These are phyloP conservation scores for Fomitiporia mediterranea DNA, from an alignment of 1,284 basidiomycete species.

Conservation along the genomic window DNA sequence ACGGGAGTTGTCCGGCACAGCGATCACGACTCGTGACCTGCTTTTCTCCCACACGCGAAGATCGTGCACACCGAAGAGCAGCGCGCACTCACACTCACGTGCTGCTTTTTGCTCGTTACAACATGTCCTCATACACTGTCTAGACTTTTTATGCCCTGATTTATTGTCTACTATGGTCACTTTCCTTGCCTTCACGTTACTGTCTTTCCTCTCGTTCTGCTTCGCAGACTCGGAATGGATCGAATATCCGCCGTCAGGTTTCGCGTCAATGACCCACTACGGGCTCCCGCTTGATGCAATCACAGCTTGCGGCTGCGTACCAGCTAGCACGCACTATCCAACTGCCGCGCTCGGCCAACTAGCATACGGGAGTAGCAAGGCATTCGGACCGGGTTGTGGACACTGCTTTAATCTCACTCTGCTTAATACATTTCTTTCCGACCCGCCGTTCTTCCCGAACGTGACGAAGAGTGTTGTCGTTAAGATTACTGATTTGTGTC, in stretches of 20 bases:
- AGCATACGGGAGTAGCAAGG: conserved; percentile 68
- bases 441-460: conserved; percentile 65
- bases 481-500: conserved; percentile 73
- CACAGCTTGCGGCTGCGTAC: conserved; percentile 61
- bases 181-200: neutral
- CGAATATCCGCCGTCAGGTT: conserved; percentile 14
- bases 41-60: neutral
- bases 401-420: conserved; percentile 73
- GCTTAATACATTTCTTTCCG: conserved; percentile 56
- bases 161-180: neutral
- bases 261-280: conserved; percentile 63
- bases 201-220: neutral
- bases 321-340: conserved; percentile 64
- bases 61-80: neutral
- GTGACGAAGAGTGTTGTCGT: conserved; percentile 59
- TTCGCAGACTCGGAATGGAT: conserved; percentile 16
- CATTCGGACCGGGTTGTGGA: conserved; percentile 71
- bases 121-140: neutral
- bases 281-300: conserved; percentile 52
- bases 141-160: neutral
- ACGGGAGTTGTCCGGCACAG: neutral
- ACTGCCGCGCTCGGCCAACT: conserved; percentile 73
- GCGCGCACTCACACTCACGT: neutral
- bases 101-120: too few relatives aligned
- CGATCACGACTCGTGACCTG: conserved; percentile 2